Evolutionary conservation across 1,139 yeast genomes (phyloP).

Genomic region (Candida buenavistaensis): DNA sequence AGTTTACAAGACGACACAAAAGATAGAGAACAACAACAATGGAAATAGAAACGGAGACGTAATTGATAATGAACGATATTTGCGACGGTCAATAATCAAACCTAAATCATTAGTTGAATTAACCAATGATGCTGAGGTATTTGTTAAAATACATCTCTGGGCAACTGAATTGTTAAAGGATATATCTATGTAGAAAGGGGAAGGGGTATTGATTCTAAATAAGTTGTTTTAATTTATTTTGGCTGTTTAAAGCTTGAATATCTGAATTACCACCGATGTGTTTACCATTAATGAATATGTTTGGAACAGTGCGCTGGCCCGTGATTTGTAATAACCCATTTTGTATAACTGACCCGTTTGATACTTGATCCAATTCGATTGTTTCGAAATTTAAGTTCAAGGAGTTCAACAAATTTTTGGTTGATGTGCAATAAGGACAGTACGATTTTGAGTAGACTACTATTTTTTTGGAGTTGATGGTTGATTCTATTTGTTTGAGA

Average conservation of each 20-base stretch:
- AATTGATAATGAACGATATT: conserved; percentile 53
- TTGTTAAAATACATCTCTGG: conserved; percentile 68
- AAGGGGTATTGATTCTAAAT: conserved; percentile 8
- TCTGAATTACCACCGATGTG: conserved; percentile 92
- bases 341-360: conserved; percentile 48
- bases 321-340: conserved; percentile 66
- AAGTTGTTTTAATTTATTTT: conserved; percentile 17
- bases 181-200: conserved; percentile 8
- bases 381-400: conserved; percentile 19
- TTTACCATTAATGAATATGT: conserved; percentile 75
- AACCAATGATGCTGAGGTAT: conserved; percentile 58
- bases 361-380: conserved; percentile 23
- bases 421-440: conserved; percentile 29
- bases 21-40: conserved; percentile 7
- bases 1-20: conserved; percentile 30
- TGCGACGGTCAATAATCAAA: conserved; percentile 50
- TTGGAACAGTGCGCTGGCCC: conserved; percentile 89
- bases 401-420: conserved; percentile 21
- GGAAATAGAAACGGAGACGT: conserved; percentile 13
- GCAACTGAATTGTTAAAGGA: conserved; percentile 47
- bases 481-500: conserved; percentile 18
- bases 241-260: conserved; percentile 52
- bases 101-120: conserved; percentile 62
- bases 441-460: conserved; percentile 23
- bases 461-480: conserved; percentile 19